Evolutionary conservation across 2,329 filamentous ascomycete species (phyloP), one percentile per base, ranked within the genome.

Genomic region (Chalaropsis thielavioides): DNA sequence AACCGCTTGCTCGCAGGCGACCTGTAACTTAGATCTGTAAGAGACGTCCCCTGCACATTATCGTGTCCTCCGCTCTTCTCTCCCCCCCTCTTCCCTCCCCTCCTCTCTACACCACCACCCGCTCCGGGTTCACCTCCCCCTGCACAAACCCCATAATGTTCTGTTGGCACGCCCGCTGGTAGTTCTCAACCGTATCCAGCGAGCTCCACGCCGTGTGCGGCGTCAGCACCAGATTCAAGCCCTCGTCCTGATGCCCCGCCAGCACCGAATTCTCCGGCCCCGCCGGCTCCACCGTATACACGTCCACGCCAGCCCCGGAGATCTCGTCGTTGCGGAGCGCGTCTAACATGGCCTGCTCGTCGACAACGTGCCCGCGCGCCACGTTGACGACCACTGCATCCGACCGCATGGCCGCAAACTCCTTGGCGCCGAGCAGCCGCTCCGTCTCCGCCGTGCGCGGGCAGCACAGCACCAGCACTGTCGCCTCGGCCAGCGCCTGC

Each of bases 391-490:
- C 84, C 2, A 87, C 80, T 0, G 88, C 85, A 8, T 86, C 86
- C 19, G 77, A 78, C 72, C 89, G 91, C 88, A 94, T 92, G 8
- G 77, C 78, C 24, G 77, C 13, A 35, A 66, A 62, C 54, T 66
- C 60, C 7, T 24, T n/a, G 2, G 59, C 24, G n/a, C 64, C 38
- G 24, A 94, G 83, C 74, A 94, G 81, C 64, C 89, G 87, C 66
- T 86, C 80, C 0, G 89, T 94, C 5, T 85, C 88, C 5, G 88
- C 88, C 66, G 92, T 82, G 65, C 94, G 78, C 0, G 90, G 90
- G 0, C 88, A 92, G 71, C 94, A 89, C 10, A 92, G 85, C 0
- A 89, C 92, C 67, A 94, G 72, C 71, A 92, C 92, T 73, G 92
- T 89, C 0, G 85, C 83, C 31, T 79, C 77, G 0, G 83, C 80